Evolutionary conservation across 495 filamentous ascomycete genomes (phyloP), one percentile per base, ranked within the genome.

Genomic region (Talaromyces stipitatus): DNA sequence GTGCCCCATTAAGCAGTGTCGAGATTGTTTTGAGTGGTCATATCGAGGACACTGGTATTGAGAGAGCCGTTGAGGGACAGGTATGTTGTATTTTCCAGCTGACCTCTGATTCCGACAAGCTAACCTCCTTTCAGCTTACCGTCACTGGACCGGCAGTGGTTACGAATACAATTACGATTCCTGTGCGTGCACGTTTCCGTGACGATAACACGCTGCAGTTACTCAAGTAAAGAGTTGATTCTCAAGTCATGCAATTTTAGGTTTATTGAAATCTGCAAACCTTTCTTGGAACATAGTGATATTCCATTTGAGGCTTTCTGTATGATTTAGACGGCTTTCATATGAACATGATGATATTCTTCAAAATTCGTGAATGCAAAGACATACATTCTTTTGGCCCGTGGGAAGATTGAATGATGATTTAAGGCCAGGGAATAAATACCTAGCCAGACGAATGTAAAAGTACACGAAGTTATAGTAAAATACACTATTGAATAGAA

Each of bases 1-100:
- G 94, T 2, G 73, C 85, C 27, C 92, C 91, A 4, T 61, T 94
- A 30, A 90, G 88, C 61, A 85, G 82, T 59, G 81, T 89, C 2
- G 92, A 97, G 71, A 70, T 96, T 24, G 77, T 85, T 58, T 67
- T 96, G 43, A 86, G 73, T 30, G 67, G 68, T 0, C 66, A 77
- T 7, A 70, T 82, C 43, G 87, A 84, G 66, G 83, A 78, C 28
- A 78, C 75, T 1, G 82, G 86, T 55, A 77, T 83, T 9, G 73
- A 74, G 12, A 56, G 62, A 66, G 33, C 52, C 58, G 72, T 76
- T 32, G 73, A 75, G 43, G 90, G 90, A 58, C 78, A 87, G 78
- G 85, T 87, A 27, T 55, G 29, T 12, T 28, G 54, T 41, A 50
- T 22, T 56, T 14, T 30, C 57, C 54, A 20, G 24, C 14, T 16